Conservation (phyloP, 1,284 basidiomycete genomes). For the Trichosporon ovoides region DNA sequence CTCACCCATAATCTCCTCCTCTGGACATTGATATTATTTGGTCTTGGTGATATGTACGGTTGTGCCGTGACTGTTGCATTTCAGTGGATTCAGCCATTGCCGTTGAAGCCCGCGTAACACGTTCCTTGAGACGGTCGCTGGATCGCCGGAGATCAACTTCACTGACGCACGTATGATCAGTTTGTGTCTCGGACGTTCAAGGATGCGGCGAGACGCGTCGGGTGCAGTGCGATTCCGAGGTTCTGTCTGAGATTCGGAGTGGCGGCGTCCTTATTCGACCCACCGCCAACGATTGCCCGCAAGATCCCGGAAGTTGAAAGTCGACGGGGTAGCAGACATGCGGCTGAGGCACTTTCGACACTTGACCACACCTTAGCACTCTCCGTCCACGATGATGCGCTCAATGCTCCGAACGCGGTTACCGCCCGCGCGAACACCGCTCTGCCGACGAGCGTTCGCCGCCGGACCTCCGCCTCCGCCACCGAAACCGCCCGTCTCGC, state of each 20-base stretch:
- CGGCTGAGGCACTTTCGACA: neutral
- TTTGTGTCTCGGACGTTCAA: too few species aligned
- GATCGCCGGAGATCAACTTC: too few species aligned
- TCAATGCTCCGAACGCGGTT: neutral
- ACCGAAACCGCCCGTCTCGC: neutral
- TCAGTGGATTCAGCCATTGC: too few species aligned
- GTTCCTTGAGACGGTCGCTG: too few species aligned
- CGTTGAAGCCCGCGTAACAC: too few species aligned
- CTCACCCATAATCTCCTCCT: neutral
- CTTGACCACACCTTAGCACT: neutral
- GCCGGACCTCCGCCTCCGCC: neutral
- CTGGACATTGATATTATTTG: neutral
- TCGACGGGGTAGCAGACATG: neutral
- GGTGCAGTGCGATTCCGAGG: neutral
- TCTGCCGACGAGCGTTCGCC: neutral
- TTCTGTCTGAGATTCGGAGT: neutral
- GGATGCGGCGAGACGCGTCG: neutral
- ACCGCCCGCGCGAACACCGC: neutral
- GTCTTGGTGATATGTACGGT: slow-evolving; percentile 5
- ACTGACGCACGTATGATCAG: neutral
- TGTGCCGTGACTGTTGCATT: slow-evolving; percentile 5
- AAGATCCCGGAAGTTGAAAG: slow-evolving; percentile 5
- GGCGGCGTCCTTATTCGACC: neutral
- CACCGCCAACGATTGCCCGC: neutral
- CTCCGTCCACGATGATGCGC: neutral